Percentiles rank a stretch among this genome's conserved stretches.
phyloP scores from a whole-genome alignment of 768 basidiomycete species.

The Hysterangium stoloniferum region DNA sequence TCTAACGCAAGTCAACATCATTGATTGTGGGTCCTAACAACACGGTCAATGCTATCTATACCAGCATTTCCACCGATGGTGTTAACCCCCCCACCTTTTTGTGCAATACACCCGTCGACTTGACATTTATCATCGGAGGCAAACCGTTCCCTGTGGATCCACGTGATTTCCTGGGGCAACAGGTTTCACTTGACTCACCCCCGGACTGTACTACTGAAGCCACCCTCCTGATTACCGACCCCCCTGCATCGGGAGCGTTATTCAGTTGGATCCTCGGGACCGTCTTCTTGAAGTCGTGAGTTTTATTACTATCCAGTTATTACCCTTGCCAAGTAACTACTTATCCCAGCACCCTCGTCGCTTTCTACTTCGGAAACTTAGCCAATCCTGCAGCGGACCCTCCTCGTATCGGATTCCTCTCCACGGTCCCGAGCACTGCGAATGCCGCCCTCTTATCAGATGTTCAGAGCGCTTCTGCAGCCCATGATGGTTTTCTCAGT shows the following conservation, averaged over 20 bases:
- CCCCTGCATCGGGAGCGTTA: slow-evolving; percentile 50
- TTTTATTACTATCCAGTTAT: slow-evolving; percentile 8
- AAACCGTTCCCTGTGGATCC: slow-evolving; percentile 66
- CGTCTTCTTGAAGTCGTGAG: slow-evolving; percentile 70
- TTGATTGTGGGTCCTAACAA: slow-evolving; percentile 66
- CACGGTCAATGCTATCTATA: slow-evolving; percentile 41
- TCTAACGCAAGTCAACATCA: slow-evolving; percentile 65
- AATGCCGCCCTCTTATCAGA: slow-evolving; percentile 18
- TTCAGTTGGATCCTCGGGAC: slow-evolving; percentile 74
- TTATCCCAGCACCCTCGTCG: slow-evolving; percentile 44
- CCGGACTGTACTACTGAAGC: slow-evolving; percentile 32
- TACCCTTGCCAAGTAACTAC: not conserved
- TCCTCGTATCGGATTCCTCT: slow-evolving; percentile 62
- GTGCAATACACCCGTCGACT: slow-evolving; percentile 54
- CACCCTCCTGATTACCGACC: slow-evolving; percentile 53
- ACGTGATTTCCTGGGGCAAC: slow-evolving; percentile 49
- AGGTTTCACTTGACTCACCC: not conserved
- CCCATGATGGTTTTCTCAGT: slow-evolving; percentile 7
- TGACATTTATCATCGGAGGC: slow-evolving; percentile 64
- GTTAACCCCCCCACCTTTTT: slow-evolving; percentile 28
- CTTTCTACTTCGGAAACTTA: slow-evolving; percentile 69
- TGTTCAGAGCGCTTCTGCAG: slow-evolving; percentile 2
- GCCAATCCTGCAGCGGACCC: slow-evolving; percentile 59
- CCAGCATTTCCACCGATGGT: slow-evolving; percentile 27
- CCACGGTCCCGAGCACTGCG: slow-evolving; percentile 57